These are phyloP conservation scores for Notholithocarpus densiflorus DNA, from an alignment of 306 rosid genomes.

Conservation along the genomic window DNA sequence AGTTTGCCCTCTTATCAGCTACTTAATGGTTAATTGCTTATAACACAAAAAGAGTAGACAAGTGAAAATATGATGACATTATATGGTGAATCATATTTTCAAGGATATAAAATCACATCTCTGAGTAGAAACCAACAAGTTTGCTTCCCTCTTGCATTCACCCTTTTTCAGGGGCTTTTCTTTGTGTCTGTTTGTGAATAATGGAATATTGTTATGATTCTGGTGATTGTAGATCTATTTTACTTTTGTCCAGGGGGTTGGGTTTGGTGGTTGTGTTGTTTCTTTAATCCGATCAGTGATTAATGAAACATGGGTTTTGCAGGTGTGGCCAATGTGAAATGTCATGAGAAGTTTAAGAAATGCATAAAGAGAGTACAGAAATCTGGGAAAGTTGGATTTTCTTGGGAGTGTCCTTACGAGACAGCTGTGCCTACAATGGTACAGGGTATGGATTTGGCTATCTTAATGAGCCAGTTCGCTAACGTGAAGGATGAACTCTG, in stretches of 20 bases:
- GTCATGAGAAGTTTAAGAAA: conserved; percentile 60
- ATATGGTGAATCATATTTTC: background rate
- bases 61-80: background rate
- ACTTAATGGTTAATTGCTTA: background rate
- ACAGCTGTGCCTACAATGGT: conserved; percentile 67
- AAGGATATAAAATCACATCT: background rate
- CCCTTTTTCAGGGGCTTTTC: too few species aligned
- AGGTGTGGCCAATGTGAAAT: conserved; percentile 64
- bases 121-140: too few species aligned
- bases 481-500: conserved; percentile 31
- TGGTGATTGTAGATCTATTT: background rate
- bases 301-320: conserved; percentile 9
- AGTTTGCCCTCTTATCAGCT: background rate
- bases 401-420: conserved; percentile 50
- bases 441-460: conserved; percentile 83
- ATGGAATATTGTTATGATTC: background rate
- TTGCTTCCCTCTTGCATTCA: too few species aligned
- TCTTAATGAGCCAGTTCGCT: conserved; percentile 64
- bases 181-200: too few species aligned
- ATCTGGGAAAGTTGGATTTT: conserved; percentile 75
- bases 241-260: background rate
- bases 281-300: background rate
- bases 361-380: conserved; percentile 54
- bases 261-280: background rate
- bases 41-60: background rate